phyloP scores from a whole-genome alignment of 305 asterid genomes.

The Fraxinus floribunda region DNA sequence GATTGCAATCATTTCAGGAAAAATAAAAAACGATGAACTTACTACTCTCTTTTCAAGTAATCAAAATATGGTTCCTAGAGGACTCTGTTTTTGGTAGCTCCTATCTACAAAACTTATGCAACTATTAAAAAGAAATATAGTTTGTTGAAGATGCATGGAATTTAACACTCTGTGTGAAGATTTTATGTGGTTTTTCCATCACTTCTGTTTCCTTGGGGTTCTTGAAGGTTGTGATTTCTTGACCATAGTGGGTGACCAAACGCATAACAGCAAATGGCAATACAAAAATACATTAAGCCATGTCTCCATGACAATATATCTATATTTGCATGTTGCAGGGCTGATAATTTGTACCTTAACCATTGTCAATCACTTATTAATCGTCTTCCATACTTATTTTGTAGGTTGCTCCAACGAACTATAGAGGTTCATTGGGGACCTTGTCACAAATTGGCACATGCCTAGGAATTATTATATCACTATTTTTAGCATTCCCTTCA shows the following conservation, averaged over 20 bases:
- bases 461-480: constrained; percentile 68
- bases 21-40: neutral
- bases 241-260: neutral
- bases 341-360: constrained; percentile 17
- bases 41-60: neutral
- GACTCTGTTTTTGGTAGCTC: neutral
- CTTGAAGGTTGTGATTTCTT: constrained; percentile 10
- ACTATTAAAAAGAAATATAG: neutral
- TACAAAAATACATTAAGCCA: neutral
- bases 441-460: constrained; percentile 85
- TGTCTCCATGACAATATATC: neutral
- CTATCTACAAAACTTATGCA: neutral
- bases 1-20: neutral
- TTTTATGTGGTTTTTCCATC: neutral
- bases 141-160: neutral
- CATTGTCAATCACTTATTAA: constrained; percentile 14
- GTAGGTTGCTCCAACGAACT: constrained; percentile 82
- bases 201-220: neutral
- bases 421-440: constrained; percentile 74
- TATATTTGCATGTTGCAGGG: neutral
- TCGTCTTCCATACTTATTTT: constrained; percentile 26
- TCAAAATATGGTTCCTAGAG: neutral
- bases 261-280: neutral
- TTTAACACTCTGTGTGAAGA: neutral
- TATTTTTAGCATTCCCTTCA: constrained; percentile 61